Conservation (phyloP, 164 flowering plant genomes). For the Stephania yunnanensis region DNA sequence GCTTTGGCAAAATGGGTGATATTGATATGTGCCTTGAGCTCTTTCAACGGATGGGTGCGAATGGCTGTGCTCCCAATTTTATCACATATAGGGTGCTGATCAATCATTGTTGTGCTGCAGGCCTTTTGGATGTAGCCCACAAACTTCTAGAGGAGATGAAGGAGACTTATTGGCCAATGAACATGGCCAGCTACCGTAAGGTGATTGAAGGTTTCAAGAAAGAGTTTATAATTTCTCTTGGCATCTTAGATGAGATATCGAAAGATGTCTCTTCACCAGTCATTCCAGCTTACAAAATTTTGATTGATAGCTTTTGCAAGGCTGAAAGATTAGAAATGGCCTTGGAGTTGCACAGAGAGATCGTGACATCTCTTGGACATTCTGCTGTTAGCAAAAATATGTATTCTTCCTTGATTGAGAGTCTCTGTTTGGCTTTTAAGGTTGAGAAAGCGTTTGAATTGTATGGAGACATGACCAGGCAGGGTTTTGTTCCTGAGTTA, state of each 20-base stretch:
- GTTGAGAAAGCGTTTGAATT: constrained; percentile 68
- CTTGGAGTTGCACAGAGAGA: constrained; percentile 58
- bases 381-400: constrained; percentile 21
- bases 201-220: constrained; percentile 80
- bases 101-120: constrained; percentile 64
- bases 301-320: constrained; percentile 67
- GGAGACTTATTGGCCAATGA: constrained; percentile 81
- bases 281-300: constrained; percentile 50
- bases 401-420: constrained; percentile 49
- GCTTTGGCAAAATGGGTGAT: constrained; percentile 75
- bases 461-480: constrained; percentile 54
- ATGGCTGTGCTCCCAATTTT: constrained; percentile 89
- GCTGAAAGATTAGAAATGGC: constrained; percentile 70
- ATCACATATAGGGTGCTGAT: constrained; percentile 76
- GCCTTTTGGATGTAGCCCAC: constrained; percentile 66
- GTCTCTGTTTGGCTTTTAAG: constrained; percentile 46
- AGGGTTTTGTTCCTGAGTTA: constrained; percentile 52
- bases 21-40: constrained; percentile 60
- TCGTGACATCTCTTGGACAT: constrained; percentile 29
- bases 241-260: constrained; percentile 56
- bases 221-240: constrained; percentile 64
- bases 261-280: constrained; percentile 39
- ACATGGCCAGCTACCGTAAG: constrained; percentile 47
- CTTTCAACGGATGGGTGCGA: constrained; percentile 50
- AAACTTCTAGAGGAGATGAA: constrained; percentile 84